These are phyloP conservation scores for Megacollybia platyphylla DNA, from an alignment of 1,284 basidiomycete species.

Conservation along the genomic window DNA sequence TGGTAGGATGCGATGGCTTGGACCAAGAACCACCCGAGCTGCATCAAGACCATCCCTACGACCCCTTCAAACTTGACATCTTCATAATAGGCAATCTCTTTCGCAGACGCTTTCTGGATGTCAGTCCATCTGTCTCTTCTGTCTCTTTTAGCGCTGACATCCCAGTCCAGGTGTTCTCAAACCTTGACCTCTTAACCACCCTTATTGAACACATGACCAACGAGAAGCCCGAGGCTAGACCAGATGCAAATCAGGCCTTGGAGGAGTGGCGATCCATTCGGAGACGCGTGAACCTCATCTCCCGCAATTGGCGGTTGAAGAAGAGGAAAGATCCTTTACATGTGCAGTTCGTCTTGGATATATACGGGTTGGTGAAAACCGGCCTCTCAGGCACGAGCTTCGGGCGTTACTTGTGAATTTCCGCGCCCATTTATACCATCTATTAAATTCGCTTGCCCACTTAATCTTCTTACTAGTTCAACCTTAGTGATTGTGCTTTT, in stretches of 20 bases:
- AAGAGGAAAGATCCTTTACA: neutral
- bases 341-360: neutral
- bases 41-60: neutral
- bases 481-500: no score
- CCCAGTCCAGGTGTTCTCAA: neutral
- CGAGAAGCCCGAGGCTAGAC: neutral
- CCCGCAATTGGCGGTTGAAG: neutral
- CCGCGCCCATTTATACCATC: no score
- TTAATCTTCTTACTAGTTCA: no score
- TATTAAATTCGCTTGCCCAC: no score
- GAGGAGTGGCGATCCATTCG: neutral
- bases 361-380: neutral
- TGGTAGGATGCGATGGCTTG: neutral
- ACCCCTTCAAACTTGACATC: slow-evolving; percentile 3
- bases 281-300: neutral
- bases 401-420: neutral
- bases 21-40: slow-evolving; percentile 1
- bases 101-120: neutral
- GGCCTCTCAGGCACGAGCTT: neutral
- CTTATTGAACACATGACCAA: neutral
- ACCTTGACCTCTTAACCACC: neutral
- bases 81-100: slow-evolving; percentile 3
- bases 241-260: neutral
- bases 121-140: neutral
- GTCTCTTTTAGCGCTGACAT: neutral